These are phyloP conservation scores for Globisporangium barbulae DNA, from an alignment of 352 stramenopile genomes.

Conservation along the genomic window DNA sequence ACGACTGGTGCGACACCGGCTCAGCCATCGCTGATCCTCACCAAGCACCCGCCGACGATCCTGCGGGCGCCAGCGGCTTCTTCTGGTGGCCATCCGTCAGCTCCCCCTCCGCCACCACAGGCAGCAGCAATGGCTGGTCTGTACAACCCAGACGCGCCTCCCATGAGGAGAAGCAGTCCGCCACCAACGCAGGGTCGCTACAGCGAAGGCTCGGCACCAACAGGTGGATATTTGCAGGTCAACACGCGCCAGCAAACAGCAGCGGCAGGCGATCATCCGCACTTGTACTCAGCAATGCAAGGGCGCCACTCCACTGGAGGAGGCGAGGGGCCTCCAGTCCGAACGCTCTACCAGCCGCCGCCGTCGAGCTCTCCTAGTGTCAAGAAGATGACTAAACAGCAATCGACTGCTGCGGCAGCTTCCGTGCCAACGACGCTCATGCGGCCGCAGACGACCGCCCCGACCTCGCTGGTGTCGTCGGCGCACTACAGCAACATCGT, in stretches of 20 bases:
- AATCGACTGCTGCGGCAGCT: background rate
- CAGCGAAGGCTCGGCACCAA: slow-evolving; percentile 7
- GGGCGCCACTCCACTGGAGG: slow-evolving; percentile 9
- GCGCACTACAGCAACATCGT: slow-evolving; percentile 11
- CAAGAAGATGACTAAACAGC: slow-evolving; percentile 14
- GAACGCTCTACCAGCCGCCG: slow-evolving; percentile 17
- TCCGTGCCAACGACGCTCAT: slow-evolving; percentile 3
- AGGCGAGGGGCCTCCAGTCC: background rate
- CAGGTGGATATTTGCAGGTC: slow-evolving; percentile 15
- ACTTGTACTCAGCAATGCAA: background rate
- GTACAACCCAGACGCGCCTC: slow-evolving; percentile 13
- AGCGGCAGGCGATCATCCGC: background rate
- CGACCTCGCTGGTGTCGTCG: background rate
- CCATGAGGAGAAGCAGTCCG: slow-evolving; percentile 4
- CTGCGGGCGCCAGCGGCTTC: slow-evolving; percentile 15
- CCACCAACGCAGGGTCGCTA: slow-evolving; percentile 11
- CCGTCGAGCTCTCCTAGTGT: slow-evolving; percentile 17
- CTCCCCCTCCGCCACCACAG: background rate
- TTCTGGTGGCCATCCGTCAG: background rate
- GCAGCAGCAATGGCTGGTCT: background rate
- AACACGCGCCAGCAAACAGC: slow-evolving; percentile 11
- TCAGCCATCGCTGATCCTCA: slow-evolving; percentile 23
- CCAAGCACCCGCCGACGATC: slow-evolving; percentile 44
- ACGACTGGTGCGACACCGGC: slow-evolving; percentile 5
- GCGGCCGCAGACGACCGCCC: slow-evolving; percentile 16